These are phyloP conservation scores for Yamadazyma insecticola DNA, from an alignment of 805 yeast species.

Conservation along the genomic window DNA sequence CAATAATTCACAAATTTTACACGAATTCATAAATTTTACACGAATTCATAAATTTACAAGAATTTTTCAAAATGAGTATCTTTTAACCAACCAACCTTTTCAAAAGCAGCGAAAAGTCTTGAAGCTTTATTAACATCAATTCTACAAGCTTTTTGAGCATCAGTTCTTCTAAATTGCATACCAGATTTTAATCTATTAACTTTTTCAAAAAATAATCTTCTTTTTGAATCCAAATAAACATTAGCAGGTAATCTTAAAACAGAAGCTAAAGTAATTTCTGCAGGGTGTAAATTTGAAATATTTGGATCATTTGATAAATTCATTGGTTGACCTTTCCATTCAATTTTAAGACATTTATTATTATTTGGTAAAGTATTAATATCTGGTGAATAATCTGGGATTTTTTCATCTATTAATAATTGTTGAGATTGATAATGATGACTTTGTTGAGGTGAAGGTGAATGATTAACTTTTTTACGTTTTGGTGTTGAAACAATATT, in stretches of 20 bases:
- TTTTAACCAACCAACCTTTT: slow-evolving; percentile 86
- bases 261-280: slow-evolving; percentile 82
- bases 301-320: slow-evolving; percentile 78
- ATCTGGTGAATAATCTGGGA: slow-evolving; percentile 84
- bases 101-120: slow-evolving; percentile 83
- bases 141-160: slow-evolving; percentile 96
- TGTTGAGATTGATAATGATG: slow-evolving; percentile 38
- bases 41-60: no score
- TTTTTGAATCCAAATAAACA: slow-evolving; percentile 62
- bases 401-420: slow-evolving; percentile 57
- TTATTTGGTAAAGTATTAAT: slow-evolving; percentile 58
- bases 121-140: slow-evolving; percentile 97
- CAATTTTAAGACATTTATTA: slow-evolving; percentile 73
- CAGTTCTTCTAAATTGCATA: slow-evolving; percentile 89
- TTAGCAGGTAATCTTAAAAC: slow-evolving; percentile 85
- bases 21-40: not conserved
- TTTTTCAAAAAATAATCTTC: slow-evolving; percentile 85
- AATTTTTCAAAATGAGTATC: slow-evolving; percentile 58
- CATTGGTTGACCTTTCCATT: slow-evolving; percentile 99
- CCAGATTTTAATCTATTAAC: slow-evolving; percentile 67
- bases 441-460: slow-evolving; percentile 6
- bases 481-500: slow-evolving; percentile 26
- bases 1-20: not conserved
- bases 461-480: slow-evolving; percentile 35
- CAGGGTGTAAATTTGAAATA: slow-evolving; percentile 74